These are phyloP conservation scores for Aspergillus luchuensis DNA, from an alignment of 2,329 filamentous ascomycete species.

Conservation along the genomic window DNA sequence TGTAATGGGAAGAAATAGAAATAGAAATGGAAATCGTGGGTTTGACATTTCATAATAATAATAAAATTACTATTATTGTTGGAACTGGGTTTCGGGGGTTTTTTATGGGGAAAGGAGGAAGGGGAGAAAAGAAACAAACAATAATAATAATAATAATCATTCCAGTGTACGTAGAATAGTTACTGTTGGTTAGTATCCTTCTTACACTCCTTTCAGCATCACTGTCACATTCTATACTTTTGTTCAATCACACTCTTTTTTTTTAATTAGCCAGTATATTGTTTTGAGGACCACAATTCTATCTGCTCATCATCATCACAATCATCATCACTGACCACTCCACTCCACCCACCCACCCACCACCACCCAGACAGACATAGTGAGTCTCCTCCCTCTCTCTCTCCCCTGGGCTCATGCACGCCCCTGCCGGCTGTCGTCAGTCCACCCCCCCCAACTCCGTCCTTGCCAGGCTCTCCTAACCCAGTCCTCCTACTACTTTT, in stretches of 20 bases:
- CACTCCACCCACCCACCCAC: too few species aligned
- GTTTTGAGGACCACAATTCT: background rate
- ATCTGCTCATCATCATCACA: too few species aligned
- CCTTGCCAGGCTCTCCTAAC: background rate
- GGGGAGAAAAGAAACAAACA: background rate
- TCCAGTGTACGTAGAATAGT: too few species aligned
- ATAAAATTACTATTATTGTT: background rate
- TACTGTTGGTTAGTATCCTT: background rate
- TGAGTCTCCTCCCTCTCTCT: background rate
- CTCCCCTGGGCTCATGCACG: background rate
- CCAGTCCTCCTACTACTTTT: too few species aligned
- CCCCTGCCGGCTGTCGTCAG: constrained; percentile 10
- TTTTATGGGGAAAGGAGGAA: background rate
- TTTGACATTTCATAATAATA: background rate
- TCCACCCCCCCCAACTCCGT: background rate
- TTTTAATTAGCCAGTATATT: background rate
- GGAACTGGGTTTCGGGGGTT: background rate
- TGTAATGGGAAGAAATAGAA: background rate
- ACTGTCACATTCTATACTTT: background rate
- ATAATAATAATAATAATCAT: background rate
- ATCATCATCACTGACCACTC: too few species aligned
- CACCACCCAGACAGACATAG: too few species aligned
- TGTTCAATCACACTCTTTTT: background rate
- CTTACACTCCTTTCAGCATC: background rate
- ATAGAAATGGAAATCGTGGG: background rate